Base-by-base conservation (phyloP, 75 land plant genomes). In the Selaginella tamariscina region DNA sequence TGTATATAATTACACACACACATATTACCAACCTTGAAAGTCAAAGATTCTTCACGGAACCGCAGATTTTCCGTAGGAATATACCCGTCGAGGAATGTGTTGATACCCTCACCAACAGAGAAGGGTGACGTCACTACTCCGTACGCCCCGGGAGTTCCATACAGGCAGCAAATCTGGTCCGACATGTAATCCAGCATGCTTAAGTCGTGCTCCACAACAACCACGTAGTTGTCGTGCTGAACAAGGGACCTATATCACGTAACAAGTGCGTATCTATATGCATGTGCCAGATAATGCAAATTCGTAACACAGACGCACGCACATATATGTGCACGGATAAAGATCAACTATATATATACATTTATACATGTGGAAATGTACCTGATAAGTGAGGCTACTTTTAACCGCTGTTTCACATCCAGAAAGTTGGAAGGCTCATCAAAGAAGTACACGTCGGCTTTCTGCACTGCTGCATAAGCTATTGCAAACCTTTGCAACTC, bases 181-280 rank as follows among this genome's bases (percentile, higher is more conserved):
- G 98, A 93, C 64, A 93, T 73, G 75, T 93, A 93, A 80, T 93
- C 98, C 65, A 93, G 80, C 70, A 93, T 95, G 70, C 98, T 93
- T 32, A 93, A 83, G 68, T 93, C 98, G 77, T 93, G 98, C 82
- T 93, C 98, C 73, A 93, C 98, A 57, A 93, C 98, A 69, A 93
- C 89, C 22, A 93, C 98, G 82, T 93, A 93, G 74, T 95, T 93
- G 90, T n/a, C n/a, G n/a, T n/a, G n/a, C n/a, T n/a, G n/a, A n/a
- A n/a, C n/a, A n/a, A n/a, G n/a, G n/a, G n/a, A n/a, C n/a, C n/a
- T n/a, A n/a, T n/a, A n/a, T n/a, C n/a, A n/a, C n/a, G n/a, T n/a
- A n/a, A n/a, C n/a, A n/a, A n/a, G n/a, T n/a, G n/a, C n/a, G n/a
- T n/a, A n/a, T n/a, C n/a, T n/a, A n/a, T n/a, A n/a, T n/a, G n/a